Conservation (phyloP, 352 stramenopile species). For the Phytopythium boreale region DNA sequence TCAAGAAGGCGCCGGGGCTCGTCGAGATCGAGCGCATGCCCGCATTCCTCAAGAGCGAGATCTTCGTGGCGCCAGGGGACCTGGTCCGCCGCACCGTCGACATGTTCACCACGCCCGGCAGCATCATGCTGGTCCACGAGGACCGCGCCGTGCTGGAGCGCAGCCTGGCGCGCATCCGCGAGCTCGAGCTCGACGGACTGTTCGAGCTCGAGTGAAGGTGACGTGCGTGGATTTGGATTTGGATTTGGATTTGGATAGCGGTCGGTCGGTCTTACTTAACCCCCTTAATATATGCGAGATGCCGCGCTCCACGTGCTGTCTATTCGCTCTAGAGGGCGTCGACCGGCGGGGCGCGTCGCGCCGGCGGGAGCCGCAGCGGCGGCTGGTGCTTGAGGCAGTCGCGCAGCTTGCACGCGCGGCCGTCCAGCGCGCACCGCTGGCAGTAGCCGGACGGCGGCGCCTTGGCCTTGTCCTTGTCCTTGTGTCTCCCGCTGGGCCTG, state of each 20-base stretch:
- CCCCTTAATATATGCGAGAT: not conserved
- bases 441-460: slow-evolving; percentile 55
- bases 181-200: slow-evolving; percentile 72
- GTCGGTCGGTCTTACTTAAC: too few species aligned
- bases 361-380: not conserved
- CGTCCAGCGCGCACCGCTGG: slow-evolving; percentile 55
- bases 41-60: slow-evolving; percentile 91
- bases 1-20: slow-evolving; percentile 89
- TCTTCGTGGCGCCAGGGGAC: slow-evolving; percentile 82
- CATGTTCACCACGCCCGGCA: slow-evolving; percentile 94
- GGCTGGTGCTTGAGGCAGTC: slow-evolving; percentile 62
- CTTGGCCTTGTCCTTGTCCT: slow-evolving; percentile 10
- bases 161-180: slow-evolving; percentile 90
- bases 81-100: slow-evolving; percentile 90
- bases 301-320: not conserved
- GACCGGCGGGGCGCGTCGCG: not conserved
- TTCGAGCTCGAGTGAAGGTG: slow-evolving; percentile 56
- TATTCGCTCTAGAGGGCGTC: not conserved
- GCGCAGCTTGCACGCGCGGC: slow-evolving; percentile 53
- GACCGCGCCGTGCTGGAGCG: slow-evolving; percentile 78
- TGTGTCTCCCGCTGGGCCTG: not conserved
- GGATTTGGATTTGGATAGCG: too few species aligned
- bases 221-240: too few species aligned
- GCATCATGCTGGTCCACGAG: slow-evolving; percentile 92
- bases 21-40: slow-evolving; percentile 90